These are phyloP conservation scores for Styphnolobium japonicum DNA, from an alignment of 306 rosid genomes.

Conservation along the genomic window DNA sequence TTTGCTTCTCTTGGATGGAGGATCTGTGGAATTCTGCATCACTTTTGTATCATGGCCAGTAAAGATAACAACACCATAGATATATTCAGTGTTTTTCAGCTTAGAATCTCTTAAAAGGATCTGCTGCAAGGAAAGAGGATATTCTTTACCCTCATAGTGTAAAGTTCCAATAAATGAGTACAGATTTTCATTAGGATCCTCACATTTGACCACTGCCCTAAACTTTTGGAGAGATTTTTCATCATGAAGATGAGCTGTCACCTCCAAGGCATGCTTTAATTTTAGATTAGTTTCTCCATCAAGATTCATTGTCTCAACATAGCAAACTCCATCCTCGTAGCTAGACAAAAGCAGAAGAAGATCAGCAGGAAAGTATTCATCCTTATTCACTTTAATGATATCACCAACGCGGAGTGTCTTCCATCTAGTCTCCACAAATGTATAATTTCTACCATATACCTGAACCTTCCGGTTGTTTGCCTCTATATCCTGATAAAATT, in stretches of 20 bases:
- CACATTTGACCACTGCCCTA: slow-evolving; percentile 64
- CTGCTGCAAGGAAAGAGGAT: slow-evolving; percentile 71
- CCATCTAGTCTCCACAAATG: slow-evolving; percentile 72
- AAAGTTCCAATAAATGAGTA: slow-evolving; percentile 77
- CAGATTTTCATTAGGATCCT: slow-evolving; percentile 90
- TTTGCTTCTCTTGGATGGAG: slow-evolving; percentile 92
- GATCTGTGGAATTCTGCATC: slow-evolving; percentile 82
- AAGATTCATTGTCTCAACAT: slow-evolving; percentile 92
- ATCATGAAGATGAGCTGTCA: slow-evolving; percentile 46
- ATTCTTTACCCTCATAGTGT: slow-evolving; percentile 34
- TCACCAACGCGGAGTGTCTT: slow-evolving; percentile 86
- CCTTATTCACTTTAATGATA: slow-evolving; percentile 69
- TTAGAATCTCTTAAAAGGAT: slow-evolving; percentile 85
- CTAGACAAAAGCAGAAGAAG: slow-evolving; percentile 75
- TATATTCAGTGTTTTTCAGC: slow-evolving; percentile 81
- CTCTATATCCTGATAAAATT: slow-evolving; percentile 64
- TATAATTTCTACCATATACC: slow-evolving; percentile 41
- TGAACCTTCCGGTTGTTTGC: slow-evolving; percentile 71
- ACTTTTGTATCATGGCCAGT: slow-evolving; percentile 91
- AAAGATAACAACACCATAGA: slow-evolving; percentile 70
- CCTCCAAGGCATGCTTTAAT: slow-evolving; percentile 73
- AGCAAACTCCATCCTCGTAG: slow-evolving; percentile 78
- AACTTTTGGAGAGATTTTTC: slow-evolving; percentile 55
- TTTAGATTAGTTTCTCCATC: slow-evolving; percentile 96
- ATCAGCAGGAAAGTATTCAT: slow-evolving; percentile 90